Evolutionary conservation across 1,284 basidiomycete genomes (phyloP).

Genomic region (Cutaneotrichosporon sp.): DNA sequence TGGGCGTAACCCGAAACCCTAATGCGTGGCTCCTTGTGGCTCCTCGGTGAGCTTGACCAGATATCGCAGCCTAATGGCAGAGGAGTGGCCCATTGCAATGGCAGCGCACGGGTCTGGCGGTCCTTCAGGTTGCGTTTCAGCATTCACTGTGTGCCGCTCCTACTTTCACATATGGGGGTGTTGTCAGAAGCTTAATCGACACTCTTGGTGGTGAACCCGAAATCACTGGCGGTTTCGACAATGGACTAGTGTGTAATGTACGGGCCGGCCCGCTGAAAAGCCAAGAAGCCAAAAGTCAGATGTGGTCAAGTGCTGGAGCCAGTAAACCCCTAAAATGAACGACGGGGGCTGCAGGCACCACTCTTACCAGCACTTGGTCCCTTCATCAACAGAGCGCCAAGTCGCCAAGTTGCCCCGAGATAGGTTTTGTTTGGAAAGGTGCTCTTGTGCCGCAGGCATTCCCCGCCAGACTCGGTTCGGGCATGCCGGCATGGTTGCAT

Average conservation of each 20-base stretch:
- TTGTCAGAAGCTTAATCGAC: not conserved
- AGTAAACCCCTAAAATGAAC: not conserved
- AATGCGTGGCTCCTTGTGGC: not conserved
- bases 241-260: too few relatives aligned
- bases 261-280: too few relatives aligned
- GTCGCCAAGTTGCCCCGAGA: not conserved
- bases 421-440: too few relatives aligned
- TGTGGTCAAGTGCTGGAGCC: not conserved
- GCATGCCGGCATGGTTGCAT: not conserved
- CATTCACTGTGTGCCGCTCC: not conserved
- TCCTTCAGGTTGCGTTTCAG: constrained; percentile 1
- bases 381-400: not conserved
- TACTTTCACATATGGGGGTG: not conserved
- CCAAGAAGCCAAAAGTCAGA: too few relatives aligned
- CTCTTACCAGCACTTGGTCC: not conserved
- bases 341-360: not conserved
- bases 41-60: not conserved
- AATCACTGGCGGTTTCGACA: too few relatives aligned
- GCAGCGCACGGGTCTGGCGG: too few relatives aligned
- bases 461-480: constrained; percentile 2
- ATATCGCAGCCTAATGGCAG: not conserved
- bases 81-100: too few relatives aligned
- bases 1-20: not conserved
- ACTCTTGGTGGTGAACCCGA: not conserved
- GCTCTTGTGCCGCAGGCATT: not conserved